Evolutionary conservation across 129 eudicot genomes (phyloP).

Genomic region (Escallonia rubra): DNA sequence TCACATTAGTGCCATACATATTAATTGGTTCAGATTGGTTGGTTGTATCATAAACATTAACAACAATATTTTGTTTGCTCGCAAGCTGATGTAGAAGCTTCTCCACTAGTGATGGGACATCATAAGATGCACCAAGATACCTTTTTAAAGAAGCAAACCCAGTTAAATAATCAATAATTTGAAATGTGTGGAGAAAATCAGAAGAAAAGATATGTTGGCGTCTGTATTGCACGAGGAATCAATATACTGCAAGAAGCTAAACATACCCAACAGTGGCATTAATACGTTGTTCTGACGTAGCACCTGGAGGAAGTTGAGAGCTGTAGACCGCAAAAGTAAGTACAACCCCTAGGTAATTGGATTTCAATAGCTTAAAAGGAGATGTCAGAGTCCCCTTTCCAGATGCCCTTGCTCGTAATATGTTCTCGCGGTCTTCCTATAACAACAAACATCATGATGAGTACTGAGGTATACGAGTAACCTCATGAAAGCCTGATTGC

Average conservation of each 20-base stretch:
- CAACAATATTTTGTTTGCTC: conserved; percentile 84
- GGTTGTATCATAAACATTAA: conserved; percentile 86
- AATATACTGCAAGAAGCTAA: conserved; percentile 5
- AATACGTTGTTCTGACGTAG: conserved; percentile 70
- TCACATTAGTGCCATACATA: conserved; percentile 69
- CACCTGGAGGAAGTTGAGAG: conserved; percentile 53
- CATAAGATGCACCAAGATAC: conserved; percentile 89
- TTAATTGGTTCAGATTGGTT: conserved; percentile 42
- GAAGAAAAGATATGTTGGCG: conserved; percentile 1
- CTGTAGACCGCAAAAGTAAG: conserved; percentile 87
- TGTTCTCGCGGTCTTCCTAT: conserved; percentile 94
- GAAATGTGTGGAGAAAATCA: background rate
- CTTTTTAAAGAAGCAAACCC: conserved; percentile 24
- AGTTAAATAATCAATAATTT: background rate
- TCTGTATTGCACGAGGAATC: background rate
- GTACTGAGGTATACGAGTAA: background rate
- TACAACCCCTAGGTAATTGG: conserved; percentile 87
- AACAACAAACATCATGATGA: conserved; percentile 5
- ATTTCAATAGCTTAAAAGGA: conserved; percentile 78
- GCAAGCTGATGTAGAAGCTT: conserved; percentile 92
- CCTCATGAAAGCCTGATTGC: too few species aligned
- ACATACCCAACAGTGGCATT: conserved; percentile 81
- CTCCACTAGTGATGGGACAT: conserved; percentile 82
- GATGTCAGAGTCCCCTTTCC: conserved; percentile 91
- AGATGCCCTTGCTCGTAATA: conserved; percentile 88